A percentile compares a stretch with the other conserved stretches of the same genome.
These are phyloP conservation scores for Talaromyces sp. DNA, from an alignment of 2,329 filamentous ascomycete species.

Conservation along the genomic window DNA sequence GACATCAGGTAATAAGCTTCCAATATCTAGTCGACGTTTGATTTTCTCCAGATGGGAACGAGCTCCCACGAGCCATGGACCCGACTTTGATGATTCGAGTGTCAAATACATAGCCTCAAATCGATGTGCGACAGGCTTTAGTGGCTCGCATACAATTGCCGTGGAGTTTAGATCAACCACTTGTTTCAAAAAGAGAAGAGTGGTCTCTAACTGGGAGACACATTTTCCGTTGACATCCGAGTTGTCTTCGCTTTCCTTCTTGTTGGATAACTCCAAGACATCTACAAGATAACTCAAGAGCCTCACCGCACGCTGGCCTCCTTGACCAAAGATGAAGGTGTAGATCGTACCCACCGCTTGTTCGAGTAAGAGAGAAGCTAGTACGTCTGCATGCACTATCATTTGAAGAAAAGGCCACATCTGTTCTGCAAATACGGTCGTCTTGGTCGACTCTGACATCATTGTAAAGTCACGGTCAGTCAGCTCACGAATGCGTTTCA, in stretches of 20 bases:
- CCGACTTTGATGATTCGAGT: neutral
- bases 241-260: neutral
- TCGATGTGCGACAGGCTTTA: constrained; percentile 3
- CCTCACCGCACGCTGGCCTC: neutral
- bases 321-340: constrained; percentile 38
- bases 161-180: constrained; percentile 12
- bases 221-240: constrained; percentile 16
- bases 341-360: constrained; percentile 39
- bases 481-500: constrained; percentile 24
- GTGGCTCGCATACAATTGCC: constrained; percentile 10
- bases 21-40: constrained; percentile 17
- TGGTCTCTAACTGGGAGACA: constrained; percentile 1
- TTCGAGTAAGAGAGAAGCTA: constrained; percentile 40
- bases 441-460: constrained; percentile 13
- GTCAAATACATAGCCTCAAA: constrained; percentile 6
- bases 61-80: constrained; percentile 2
- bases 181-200: constrained; percentile 8
- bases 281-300: neutral
- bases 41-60: constrained; percentile 8
- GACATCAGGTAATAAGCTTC: constrained; percentile 9
- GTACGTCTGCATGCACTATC: constrained; percentile 29
- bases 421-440: constrained; percentile 17
- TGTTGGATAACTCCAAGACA: neutral
- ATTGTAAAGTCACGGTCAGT: constrained; percentile 16
- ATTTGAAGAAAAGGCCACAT: constrained; percentile 39